phyloP scores from a whole-genome alignment of 2,329 filamentous ascomycete genomes.

The Bipolaris victoriae region DNA sequence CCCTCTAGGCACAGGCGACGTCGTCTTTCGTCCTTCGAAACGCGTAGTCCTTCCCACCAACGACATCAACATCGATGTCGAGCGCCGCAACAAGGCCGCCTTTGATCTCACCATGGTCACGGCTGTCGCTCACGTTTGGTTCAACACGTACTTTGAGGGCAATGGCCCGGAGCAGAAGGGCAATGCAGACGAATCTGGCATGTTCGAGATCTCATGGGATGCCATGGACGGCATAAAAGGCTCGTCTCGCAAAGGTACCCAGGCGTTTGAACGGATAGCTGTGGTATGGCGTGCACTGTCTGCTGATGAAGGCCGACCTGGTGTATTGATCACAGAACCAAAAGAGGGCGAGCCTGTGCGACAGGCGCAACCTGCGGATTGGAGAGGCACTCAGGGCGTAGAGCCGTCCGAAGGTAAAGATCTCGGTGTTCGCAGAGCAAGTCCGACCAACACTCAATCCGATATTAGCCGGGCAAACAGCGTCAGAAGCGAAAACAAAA shows the following conservation, averaged over 20 bases:
- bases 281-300: constrained; percentile 76
- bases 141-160: constrained; percentile 93
- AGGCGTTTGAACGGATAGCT: constrained; percentile 79
- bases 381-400: constrained; percentile 64
- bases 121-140: constrained; percentile 93
- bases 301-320: constrained; percentile 37
- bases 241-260: constrained; percentile 78
- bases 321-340: constrained; percentile 67
- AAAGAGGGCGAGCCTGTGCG: constrained; percentile 70
- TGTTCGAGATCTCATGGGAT: constrained; percentile 75
- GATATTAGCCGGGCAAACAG: constrained; percentile 77
- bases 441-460: constrained; percentile 63
- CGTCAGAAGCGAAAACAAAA: constrained; percentile 55
- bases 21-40: constrained; percentile 75
- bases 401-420: constrained; percentile 62
- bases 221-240: constrained; percentile 95
- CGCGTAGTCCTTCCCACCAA: constrained; percentile 76
- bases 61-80: constrained; percentile 89
- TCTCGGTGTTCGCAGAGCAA: constrained; percentile 71
- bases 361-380: constrained; percentile 74
- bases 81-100: constrained; percentile 79
- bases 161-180: constrained; percentile 72
- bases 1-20: constrained; percentile 67
- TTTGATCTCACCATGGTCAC: constrained; percentile 88
- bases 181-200: constrained; percentile 69